These are phyloP conservation scores for Pterocarpus santalinus DNA, from an alignment of 306 rosid species.

Conservation along the genomic window DNA sequence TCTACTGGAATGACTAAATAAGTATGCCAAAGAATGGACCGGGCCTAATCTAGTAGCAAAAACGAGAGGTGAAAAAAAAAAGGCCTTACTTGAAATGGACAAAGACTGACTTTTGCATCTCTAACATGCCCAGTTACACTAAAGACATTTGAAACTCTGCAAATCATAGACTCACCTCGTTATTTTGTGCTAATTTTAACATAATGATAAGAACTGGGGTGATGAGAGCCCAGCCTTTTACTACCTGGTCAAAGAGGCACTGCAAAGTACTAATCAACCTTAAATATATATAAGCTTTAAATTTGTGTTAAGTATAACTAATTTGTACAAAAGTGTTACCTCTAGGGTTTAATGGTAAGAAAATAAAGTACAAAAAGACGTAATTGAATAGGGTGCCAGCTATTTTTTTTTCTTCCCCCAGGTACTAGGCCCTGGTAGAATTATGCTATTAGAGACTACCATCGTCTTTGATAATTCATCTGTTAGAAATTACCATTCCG, in stretches of 20 bases:
- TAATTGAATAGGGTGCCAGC: neutral
- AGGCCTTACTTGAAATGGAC: no score
- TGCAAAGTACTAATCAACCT: neutral
- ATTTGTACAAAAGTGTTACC: neutral
- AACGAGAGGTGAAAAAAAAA: neutral
- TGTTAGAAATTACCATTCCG: neutral
- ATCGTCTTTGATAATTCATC: conserved; percentile 6
- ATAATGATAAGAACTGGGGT: no score
- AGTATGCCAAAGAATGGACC: conserved; percentile 21
- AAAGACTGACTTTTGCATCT: no score
- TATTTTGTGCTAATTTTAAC: no score
- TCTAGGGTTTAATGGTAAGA: neutral
- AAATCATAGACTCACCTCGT: no score
- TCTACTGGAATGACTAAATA: conserved; percentile 24
- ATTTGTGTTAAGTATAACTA: neutral
- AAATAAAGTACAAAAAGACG: neutral
- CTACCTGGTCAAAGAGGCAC: no score
- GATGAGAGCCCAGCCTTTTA: no score
- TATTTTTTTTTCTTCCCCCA: no score
- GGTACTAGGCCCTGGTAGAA: no score
- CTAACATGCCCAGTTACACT: no score
- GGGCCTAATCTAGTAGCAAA: neutral
- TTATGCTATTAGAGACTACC: no score
- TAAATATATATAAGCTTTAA: neutral
- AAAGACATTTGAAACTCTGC: no score